phyloP scores from a whole-genome alignment of 2,329 filamentous ascomycete genomes.

The Rhexocercosporidium sp. region DNA sequence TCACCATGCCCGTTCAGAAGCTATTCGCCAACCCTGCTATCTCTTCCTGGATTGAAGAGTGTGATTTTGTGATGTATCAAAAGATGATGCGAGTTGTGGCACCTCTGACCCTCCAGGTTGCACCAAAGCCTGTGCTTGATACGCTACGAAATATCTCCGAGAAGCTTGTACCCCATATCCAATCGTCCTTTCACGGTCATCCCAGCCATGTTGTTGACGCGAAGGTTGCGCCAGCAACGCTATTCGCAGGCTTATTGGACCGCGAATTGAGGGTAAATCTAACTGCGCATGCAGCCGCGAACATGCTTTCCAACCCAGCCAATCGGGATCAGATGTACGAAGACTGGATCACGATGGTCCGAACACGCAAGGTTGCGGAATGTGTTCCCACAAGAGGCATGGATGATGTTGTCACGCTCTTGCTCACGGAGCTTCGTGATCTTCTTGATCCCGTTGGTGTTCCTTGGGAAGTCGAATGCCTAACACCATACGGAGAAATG shows the following conservation, averaged over 20 bases:
- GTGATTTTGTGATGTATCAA: constrained; percentile 94
- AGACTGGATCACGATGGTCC: constrained; percentile 78
- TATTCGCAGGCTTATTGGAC: constrained; percentile 86
- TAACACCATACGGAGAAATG: constrained; percentile 65
- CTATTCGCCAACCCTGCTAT: constrained; percentile 81
- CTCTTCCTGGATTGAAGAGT: constrained; percentile 92
- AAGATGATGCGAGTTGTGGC: constrained; percentile 94
- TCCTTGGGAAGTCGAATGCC: constrained; percentile 66
- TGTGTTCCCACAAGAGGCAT: constrained; percentile 66
- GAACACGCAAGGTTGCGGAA: constrained; percentile 66
- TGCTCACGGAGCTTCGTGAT: constrained; percentile 70
- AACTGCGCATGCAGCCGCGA: constrained; percentile 90
- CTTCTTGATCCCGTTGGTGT: constrained; percentile 72
- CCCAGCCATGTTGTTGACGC: constrained; percentile 85
- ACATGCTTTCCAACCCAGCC: constrained; percentile 86
- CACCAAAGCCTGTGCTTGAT: constrained; percentile 85
- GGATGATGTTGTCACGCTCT: constrained; percentile 67
- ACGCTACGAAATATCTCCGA: constrained; percentile 87
- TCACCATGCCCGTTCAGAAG: constrained; percentile 96
- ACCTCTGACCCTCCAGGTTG: constrained; percentile 86
- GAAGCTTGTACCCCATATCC: constrained; percentile 79
- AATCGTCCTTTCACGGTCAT: constrained; percentile 82
- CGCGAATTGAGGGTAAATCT: constrained; percentile 90
- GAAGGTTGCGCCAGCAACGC: constrained; percentile 84
- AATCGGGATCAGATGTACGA: constrained; percentile 95